Evolutionary conservation across 73 alveolate genomes (phyloP).

Genomic region (Diophrys appendiculata): DNA sequence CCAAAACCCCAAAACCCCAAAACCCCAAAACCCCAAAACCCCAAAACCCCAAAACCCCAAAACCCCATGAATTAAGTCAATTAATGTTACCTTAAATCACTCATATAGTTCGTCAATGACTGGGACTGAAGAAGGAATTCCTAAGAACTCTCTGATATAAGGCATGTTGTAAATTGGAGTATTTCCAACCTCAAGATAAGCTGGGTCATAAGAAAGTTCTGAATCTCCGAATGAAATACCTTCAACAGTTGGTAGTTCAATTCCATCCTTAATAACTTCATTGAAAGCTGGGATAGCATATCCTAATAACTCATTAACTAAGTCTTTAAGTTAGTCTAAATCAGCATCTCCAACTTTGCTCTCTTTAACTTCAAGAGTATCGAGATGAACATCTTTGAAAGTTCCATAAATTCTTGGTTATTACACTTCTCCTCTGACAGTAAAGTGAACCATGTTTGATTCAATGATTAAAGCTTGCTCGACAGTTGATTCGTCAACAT

Average conservation of each 20-base stretch:
- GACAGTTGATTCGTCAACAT: background rate
- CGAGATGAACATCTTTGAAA: conserved; percentile 1
- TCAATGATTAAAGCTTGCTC: background rate
- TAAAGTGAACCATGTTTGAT: background rate
- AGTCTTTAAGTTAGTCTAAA: background rate
- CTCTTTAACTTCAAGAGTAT: background rate
- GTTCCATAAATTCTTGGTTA: background rate
- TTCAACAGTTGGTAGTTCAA: conserved; percentile 4
- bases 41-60: too few species aligned
- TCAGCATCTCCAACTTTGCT: background rate
- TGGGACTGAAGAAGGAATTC: too few species aligned
- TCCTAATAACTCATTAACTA: background rate
- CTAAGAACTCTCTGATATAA: background rate
- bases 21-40: too few species aligned
- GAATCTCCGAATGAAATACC: conserved; percentile 1
- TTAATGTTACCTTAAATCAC: too few species aligned
- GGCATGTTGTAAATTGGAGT: background rate
- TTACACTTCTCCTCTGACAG: background rate
- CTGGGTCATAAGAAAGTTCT: background rate
- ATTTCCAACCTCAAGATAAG: conserved; percentile 8
- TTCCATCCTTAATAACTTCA: background rate
- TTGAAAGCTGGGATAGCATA: background rate
- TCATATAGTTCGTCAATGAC: too few species aligned
- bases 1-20: too few species aligned
- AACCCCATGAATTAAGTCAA: too few species aligned